These are phyloP conservation scores for Amphirosellinia nigrospora DNA, from an alignment of 495 filamentous ascomycete genomes.

Conservation along the genomic window DNA sequence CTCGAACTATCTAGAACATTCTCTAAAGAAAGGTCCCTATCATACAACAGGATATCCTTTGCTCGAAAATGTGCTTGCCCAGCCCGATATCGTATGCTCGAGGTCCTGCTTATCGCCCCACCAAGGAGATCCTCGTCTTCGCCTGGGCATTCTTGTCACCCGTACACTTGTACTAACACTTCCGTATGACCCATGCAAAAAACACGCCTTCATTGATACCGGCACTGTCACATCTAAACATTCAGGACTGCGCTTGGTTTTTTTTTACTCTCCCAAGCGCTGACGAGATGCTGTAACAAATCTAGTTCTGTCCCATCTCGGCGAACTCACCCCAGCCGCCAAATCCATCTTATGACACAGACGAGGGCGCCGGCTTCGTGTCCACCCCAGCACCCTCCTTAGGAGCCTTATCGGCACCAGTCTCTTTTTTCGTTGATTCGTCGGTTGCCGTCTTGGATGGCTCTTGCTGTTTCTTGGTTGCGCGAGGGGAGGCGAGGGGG, in stretches of 20 bases:
- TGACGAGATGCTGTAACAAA: conserved; percentile 23
- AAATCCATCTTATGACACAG: conserved; percentile 35
- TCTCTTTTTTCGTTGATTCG: conserved; percentile 25
- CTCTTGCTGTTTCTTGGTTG: conserved; percentile 35
- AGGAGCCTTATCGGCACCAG: conserved; percentile 18
- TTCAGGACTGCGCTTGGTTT: conserved; percentile 18
- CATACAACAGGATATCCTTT: conserved; percentile 22
- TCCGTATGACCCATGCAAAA: conserved; percentile 10
- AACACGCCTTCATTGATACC: conserved; percentile 17
- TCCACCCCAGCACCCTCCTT: conserved; percentile 35
- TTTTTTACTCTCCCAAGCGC: conserved; percentile 12
- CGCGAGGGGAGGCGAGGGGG: conserved; percentile 41
- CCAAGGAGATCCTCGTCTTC: conserved; percentile 13
- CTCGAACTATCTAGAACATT: conserved; percentile 18
- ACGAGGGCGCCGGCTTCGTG: conserved; percentile 33
- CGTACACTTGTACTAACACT: conserved; percentile 15
- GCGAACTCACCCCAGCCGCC: conserved; percentile 1
- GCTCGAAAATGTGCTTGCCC: conserved; percentile 17
- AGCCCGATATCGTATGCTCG: conserved; percentile 22
- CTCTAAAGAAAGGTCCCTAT: conserved; percentile 18
- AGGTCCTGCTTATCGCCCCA: conserved; percentile 10
- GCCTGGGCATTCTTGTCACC: conserved; percentile 20
- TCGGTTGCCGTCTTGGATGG: conserved; percentile 25
- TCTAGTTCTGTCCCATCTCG: conserved; percentile 20
- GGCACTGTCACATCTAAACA: conserved; percentile 23